A percentile compares a stretch with the other conserved stretches of the same genome.
phyloP scores from a whole-genome alignment of 768 basidiomycete genomes.

The Termitomyces sp. region DNA sequence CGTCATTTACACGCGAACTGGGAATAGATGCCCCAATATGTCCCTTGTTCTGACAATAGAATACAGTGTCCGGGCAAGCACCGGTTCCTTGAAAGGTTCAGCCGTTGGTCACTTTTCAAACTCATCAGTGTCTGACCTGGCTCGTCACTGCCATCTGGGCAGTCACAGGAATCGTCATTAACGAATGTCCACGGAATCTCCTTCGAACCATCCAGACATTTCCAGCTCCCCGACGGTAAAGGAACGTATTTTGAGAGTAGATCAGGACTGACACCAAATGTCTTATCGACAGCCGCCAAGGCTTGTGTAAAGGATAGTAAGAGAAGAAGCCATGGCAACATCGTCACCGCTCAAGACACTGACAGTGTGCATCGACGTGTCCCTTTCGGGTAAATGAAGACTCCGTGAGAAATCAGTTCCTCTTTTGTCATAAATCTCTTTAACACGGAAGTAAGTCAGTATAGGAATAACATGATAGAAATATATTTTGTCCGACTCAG shows the following conservation, averaged over 20 bases:
- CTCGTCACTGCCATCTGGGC: conserved; percentile 91
- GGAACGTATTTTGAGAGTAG: conserved; percentile 53
- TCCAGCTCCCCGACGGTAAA: conserved; percentile 53
- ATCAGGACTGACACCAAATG: conserved; percentile 52
- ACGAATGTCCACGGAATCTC: conserved; percentile 75
- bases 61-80: conserved; percentile 70
- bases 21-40: conserved; percentile 79
- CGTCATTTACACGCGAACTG: conserved; percentile 84
- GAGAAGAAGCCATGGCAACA: conserved; percentile 49
- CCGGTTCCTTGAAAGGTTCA: conserved; percentile 57
- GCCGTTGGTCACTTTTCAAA: neutral
- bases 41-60: conserved; percentile 85
- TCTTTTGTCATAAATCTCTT: neutral
- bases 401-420: conserved; percentile 3
- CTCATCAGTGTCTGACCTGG: conserved; percentile 54
- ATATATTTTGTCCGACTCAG: too few species aligned
- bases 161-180: conserved; percentile 96
- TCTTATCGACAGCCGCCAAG: conserved; percentile 38
- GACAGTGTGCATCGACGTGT: conserved; percentile 30
- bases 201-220: conserved; percentile 76
- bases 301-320: conserved; percentile 30
- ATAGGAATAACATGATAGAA: too few species aligned
- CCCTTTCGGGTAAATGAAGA: conserved; percentile 8
- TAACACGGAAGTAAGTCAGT: too few species aligned
- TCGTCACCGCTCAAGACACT: conserved; percentile 19